These are phyloP conservation scores for Leccinum broughii DNA, from an alignment of 768 basidiomycete species.

Conservation along the genomic window DNA sequence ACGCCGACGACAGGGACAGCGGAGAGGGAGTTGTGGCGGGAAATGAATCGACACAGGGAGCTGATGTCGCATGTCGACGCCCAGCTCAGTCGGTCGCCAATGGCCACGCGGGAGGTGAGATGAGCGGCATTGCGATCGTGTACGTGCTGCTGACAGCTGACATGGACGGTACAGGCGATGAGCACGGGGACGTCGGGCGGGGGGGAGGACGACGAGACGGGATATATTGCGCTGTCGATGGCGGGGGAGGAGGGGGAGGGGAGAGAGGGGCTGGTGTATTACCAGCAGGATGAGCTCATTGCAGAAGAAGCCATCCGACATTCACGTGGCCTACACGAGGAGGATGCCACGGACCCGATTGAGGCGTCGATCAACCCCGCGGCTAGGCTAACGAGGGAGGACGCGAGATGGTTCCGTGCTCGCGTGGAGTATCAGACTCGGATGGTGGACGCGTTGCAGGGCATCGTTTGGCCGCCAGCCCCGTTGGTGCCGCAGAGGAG, in stretches of 20 bases:
- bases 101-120: constrained; percentile 44
- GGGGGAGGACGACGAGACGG: constrained; percentile 57
- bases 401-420: constrained; percentile 32
- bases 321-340: constrained; percentile 46
- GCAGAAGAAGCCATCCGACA: constrained; percentile 44
- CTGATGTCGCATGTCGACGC: constrained; percentile 57
- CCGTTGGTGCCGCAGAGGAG: constrained; percentile 45
- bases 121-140: background rate
- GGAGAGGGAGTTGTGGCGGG: constrained; percentile 28
- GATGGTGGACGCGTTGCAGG: constrained; percentile 48
- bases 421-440: constrained; percentile 46
- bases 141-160: constrained; percentile 11
- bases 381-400: constrained; percentile 23
- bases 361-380: constrained; percentile 37
- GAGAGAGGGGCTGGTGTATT: constrained; percentile 32
- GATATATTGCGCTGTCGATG: constrained; percentile 44
- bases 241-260: constrained; percentile 1
- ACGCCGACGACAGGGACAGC: constrained; percentile 12
- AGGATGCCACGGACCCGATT: constrained; percentile 31
- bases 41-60: constrained; percentile 39
- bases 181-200: constrained; percentile 26
- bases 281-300: constrained; percentile 51
- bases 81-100: constrained; percentile 39
- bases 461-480: constrained; percentile 44
- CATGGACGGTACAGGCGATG: constrained; percentile 13